phyloP scores from a whole-genome alignment of 441 rosid genomes.

The Brassica balearica region DNA sequence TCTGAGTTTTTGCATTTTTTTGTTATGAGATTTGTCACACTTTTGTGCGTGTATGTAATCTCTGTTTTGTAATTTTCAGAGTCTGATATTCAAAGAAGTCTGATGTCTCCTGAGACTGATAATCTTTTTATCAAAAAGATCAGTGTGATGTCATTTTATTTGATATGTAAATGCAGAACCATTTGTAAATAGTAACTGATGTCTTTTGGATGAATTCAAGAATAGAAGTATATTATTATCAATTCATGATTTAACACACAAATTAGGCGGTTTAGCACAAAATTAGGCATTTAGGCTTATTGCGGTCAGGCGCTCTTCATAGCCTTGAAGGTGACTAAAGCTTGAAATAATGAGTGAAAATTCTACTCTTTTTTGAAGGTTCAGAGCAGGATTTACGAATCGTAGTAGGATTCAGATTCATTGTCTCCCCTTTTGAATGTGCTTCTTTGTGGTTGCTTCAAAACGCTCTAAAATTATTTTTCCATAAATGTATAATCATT shows the following conservation, averaged over 20 bases:
- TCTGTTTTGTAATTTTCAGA: conserved; percentile 4
- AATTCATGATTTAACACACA: not conserved
- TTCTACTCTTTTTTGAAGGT: not conserved
- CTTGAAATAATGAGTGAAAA: too few species aligned
- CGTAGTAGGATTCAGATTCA: too few species aligned
- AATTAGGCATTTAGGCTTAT: not conserved
- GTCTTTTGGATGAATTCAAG: conserved; percentile 9
- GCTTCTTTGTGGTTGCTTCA: too few species aligned
- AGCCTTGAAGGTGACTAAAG: too few species aligned
- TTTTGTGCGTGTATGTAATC: not conserved
- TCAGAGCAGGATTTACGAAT: conserved; percentile 31
- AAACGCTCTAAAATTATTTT: too few species aligned
- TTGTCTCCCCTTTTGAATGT: too few species aligned
- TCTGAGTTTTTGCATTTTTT: not conserved
- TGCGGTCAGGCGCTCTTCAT: too few species aligned
- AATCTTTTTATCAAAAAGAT: not conserved
- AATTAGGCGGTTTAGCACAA: not conserved
- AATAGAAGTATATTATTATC: not conserved
- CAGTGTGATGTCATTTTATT: not conserved
- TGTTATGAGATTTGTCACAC: not conserved
- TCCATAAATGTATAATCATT: too few species aligned
- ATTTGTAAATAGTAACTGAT: not conserved
- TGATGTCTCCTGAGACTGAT: conserved; percentile 1
- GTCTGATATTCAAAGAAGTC: not conserved
- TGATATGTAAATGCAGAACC: not conserved